Evolutionary conservation across 1,284 basidiomycete species (phyloP).

Genomic region (Ganoderma lingzhi): DNA sequence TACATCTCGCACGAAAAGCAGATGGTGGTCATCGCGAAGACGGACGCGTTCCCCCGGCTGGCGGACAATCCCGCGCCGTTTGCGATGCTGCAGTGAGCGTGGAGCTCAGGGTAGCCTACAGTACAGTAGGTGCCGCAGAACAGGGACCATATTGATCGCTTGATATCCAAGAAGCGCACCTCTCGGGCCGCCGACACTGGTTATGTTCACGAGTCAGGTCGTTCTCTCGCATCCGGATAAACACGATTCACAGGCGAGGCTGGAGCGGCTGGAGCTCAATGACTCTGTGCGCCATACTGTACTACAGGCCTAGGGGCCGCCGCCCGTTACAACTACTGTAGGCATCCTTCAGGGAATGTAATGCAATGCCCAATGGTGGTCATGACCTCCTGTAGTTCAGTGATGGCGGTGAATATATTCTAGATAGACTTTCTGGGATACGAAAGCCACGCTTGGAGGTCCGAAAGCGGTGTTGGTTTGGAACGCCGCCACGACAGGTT

Average conservation of each 20-base stretch:
- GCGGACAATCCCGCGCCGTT: slow-evolving; percentile 68
- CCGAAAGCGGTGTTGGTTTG: background rate
- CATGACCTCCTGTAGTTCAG: background rate
- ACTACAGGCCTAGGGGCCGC: background rate
- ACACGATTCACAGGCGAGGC: background rate
- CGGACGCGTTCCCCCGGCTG: slow-evolving; percentile 83
- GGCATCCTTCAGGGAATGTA: background rate
- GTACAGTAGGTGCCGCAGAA: background rate
- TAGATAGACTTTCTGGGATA: background rate
- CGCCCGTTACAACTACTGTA: background rate
- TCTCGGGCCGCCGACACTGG: slow-evolving; percentile 2
- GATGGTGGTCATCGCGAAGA: slow-evolving; percentile 88
- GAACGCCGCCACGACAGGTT: slow-evolving; percentile 4
- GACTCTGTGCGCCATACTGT: background rate
- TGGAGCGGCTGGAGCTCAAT: background rate
- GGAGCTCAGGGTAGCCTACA: too few relatives aligned
- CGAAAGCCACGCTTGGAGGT: background rate
- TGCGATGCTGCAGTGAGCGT: slow-evolving; percentile 39
- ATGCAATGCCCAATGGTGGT: background rate
- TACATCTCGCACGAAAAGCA: slow-evolving; percentile 97
- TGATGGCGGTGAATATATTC: slow-evolving; percentile 3
- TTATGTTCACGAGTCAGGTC: slow-evolving; percentile 3
- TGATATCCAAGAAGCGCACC: background rate
- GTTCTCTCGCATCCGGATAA: background rate
- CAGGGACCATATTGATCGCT: background rate